Percentiles rank a stretch among this genome's conserved stretches.
These are phyloP conservation scores for Prillingera fragicola DNA, from an alignment of 1,284 basidiomycete genomes.

Conservation along the genomic window DNA sequence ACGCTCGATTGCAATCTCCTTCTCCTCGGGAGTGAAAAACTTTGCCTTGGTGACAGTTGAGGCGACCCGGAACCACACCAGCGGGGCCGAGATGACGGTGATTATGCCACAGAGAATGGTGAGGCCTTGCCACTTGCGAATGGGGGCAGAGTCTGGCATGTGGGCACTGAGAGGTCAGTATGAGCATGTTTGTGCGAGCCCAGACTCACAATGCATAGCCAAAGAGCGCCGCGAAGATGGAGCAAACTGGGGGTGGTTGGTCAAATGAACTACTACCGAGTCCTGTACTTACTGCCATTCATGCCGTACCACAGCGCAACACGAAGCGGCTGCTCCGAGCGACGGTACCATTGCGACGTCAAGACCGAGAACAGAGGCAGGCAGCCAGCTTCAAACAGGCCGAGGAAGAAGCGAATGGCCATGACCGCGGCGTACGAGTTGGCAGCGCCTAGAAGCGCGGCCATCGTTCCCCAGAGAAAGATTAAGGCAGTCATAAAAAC, in stretches of 20 bases:
- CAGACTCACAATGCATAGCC: conserved; percentile 21
- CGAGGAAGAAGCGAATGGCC: conserved; percentile 30
- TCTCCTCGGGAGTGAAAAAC: conserved; percentile 21
- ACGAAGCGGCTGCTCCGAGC: conserved; percentile 34
- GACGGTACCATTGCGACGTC: conserved; percentile 34
- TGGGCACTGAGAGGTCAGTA: too few relatives aligned
- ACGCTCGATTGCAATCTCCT: conserved; percentile 21
- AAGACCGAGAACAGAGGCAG: conserved; percentile 29
- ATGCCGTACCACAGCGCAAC: conserved; percentile 34
- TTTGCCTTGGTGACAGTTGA: conserved; percentile 15
- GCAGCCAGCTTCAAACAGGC: conserved; percentile 33
- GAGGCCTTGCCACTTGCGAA: conserved; percentile 20
- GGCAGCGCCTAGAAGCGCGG: conserved; percentile 11
- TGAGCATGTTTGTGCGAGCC: conserved; percentile 3
- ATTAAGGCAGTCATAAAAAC: conserved; percentile 28
- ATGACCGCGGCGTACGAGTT: conserved; percentile 1
- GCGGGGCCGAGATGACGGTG: conserved; percentile 14
- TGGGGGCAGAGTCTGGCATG: too few relatives aligned
- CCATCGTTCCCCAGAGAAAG: conserved; percentile 26
- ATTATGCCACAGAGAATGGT: conserved; percentile 22
- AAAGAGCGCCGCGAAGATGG: conserved; percentile 28
- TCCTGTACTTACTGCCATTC: too few relatives aligned
- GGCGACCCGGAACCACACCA: conserved; percentile 19
- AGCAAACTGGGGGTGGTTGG: too few relatives aligned
- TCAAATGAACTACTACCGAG: too few relatives aligned